phyloP scores from a whole-genome alignment of 805 yeast genomes.

The Kluyveromyces aestuarii region DNA sequence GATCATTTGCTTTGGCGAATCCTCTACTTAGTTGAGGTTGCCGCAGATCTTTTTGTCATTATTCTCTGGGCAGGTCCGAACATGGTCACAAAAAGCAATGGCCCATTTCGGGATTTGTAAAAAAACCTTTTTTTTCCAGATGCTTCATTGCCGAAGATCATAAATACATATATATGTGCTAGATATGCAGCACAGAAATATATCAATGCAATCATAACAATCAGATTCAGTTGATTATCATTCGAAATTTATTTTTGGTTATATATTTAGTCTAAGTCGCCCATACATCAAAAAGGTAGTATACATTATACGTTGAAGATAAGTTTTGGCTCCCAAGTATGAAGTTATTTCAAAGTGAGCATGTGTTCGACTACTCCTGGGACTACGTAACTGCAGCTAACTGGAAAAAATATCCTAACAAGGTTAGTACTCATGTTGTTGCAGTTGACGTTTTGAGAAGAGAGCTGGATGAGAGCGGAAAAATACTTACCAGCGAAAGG shows the following conservation, averaged over 20 bases:
- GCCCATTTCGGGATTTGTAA: not conserved
- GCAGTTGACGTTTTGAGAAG: slow-evolving; percentile 85
- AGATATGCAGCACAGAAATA: too few relatives aligned
- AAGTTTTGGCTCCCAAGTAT: slow-evolving; percentile 29
- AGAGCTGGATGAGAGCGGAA: slow-evolving; percentile 46
- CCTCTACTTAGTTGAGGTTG: too few relatives aligned
- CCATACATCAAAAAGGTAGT: not conserved
- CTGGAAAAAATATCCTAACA: slow-evolving; percentile 97
- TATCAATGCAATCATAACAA: too few relatives aligned
- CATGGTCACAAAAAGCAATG: not conserved
- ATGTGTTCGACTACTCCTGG: slow-evolving; percentile 79
- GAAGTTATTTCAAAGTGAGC: slow-evolving; percentile 71
- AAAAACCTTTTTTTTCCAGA: not conserved
- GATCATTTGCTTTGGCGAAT: too few relatives aligned
- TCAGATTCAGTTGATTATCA: too few relatives aligned
- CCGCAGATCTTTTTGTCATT: not conserved
- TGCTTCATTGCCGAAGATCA: not conserved
- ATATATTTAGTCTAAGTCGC: not conserved
- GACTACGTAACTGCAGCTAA: slow-evolving; percentile 91
- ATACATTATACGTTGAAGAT: not conserved
- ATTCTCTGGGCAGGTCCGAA: not conserved
- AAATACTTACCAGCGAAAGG: slow-evolving; percentile 68
- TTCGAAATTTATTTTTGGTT: too few relatives aligned
- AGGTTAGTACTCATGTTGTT: slow-evolving; percentile 81
- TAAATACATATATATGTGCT: not conserved